phyloP scores from a whole-genome alignment of 108 stramenopile genomes.

The Skeletonema potamos region DNA sequence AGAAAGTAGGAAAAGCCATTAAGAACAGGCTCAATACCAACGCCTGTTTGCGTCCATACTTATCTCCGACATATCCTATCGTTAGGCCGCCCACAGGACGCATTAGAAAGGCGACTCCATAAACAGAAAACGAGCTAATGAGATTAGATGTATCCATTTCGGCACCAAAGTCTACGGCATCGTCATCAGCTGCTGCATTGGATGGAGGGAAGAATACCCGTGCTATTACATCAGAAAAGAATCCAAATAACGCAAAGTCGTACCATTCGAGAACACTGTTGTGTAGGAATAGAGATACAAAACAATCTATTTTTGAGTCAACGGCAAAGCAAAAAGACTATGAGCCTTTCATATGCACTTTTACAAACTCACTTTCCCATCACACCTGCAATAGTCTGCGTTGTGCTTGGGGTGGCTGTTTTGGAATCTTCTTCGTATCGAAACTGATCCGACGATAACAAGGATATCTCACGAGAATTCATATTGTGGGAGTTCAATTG shows the following conservation, averaged over 20 bases:
- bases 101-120: conserved; percentile 73
- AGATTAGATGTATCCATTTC: conserved; percentile 11
- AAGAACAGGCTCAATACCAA: conserved; percentile 54
- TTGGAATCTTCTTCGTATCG: background rate
- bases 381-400: conserved; percentile 30
- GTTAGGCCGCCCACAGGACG: conserved; percentile 69
- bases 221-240: conserved; percentile 36
- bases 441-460: background rate
- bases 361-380: conserved; percentile 12
- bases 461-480: background rate
- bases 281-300: background rate
- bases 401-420: background rate
- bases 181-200: background rate
- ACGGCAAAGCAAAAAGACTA: no score
- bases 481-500: no score
- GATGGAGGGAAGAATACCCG: conserved; percentile 46
- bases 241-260: conserved; percentile 56
- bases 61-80: conserved; percentile 67
- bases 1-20: conserved; percentile 68
- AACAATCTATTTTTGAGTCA: no score
- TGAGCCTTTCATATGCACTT: no score
- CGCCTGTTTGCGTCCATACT: conserved; percentile 64
- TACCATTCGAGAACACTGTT: conserved; percentile 48
- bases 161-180: conserved; percentile 5
- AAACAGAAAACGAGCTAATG: conserved; percentile 51